These are phyloP conservation scores for Dryas alaskensis DNA, from an alignment of 306 rosid species.

Conservation along the genomic window DNA sequence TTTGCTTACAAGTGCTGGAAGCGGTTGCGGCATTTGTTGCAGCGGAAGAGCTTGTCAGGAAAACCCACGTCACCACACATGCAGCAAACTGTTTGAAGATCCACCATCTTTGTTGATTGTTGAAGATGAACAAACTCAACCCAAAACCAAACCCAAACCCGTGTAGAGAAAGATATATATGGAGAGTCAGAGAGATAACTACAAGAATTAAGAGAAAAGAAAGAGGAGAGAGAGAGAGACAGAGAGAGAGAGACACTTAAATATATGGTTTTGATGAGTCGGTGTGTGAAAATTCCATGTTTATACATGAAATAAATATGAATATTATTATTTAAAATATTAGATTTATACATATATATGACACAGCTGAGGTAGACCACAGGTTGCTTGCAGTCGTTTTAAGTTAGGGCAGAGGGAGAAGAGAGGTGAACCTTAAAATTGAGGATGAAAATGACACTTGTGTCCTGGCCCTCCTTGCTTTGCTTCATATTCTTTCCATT, in stretches of 20 bases:
- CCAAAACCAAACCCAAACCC: slow-evolving; percentile 6
- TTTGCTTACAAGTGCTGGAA: slow-evolving; percentile 80
- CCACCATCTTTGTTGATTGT: slow-evolving; percentile 49
- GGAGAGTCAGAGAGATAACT: slow-evolving; percentile 3
- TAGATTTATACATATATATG: slow-evolving; percentile 6
- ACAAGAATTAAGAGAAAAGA: neutral
- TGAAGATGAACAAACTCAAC: slow-evolving; percentile 11
- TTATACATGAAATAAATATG: neutral
- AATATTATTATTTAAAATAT: neutral
- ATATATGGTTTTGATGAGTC: slow-evolving; percentile 52
- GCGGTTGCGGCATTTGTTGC: slow-evolving; percentile 79
- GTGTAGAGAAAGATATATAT: neutral
- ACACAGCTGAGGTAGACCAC: slow-evolving; percentile 48
- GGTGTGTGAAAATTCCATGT: slow-evolving; percentile 42
- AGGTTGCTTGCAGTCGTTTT: slow-evolving; percentile 82
- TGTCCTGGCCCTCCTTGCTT: slow-evolving; percentile 23
- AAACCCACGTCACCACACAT: slow-evolving; percentile 97
- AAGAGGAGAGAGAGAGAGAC: slow-evolving; percentile 15
- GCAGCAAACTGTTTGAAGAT: slow-evolving; percentile 79
- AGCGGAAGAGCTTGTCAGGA: slow-evolving; percentile 89
- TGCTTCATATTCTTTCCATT: slow-evolving; percentile 17
- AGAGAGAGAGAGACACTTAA: slow-evolving; percentile 28
- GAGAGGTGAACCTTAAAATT: slow-evolving; percentile 51
- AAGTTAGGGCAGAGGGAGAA: slow-evolving; percentile 52
- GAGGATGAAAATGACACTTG: slow-evolving; percentile 45